Percentiles rank a stretch among this genome's conserved stretches.
phyloP scores from a whole-genome alignment of 768 basidiomycete species.

The Cyclocybe cylindracea region DNA sequence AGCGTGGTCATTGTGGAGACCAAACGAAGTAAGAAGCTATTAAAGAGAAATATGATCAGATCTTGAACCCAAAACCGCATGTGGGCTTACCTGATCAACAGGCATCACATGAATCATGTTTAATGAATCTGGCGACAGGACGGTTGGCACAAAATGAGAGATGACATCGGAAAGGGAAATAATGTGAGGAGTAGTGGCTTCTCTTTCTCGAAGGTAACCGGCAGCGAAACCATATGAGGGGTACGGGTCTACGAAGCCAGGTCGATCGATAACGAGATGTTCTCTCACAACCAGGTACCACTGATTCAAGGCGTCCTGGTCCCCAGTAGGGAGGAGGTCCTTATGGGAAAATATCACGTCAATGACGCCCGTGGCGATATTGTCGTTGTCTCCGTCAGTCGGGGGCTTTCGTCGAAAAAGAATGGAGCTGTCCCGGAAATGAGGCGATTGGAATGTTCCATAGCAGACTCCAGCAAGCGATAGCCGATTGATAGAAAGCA shows the following conservation, averaged over 20 bases:
- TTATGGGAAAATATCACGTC: not conserved
- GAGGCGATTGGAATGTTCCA: not conserved
- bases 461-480: not conserved
- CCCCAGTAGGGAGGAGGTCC: not conserved
- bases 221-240: not conserved
- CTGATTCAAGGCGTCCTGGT: not conserved
- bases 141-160: not conserved
- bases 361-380: not conserved
- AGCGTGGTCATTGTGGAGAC: no score
- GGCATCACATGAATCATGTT: not conserved
- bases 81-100: not conserved
- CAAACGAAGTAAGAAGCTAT: no score
- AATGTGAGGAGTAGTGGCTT: not conserved
- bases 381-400: not conserved
- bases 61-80: not conserved
- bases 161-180: not conserved
- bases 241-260: not conserved
- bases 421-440: not conserved
- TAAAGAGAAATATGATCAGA: not conserved
- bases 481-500: no score
- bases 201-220: not conserved
- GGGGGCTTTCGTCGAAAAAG: not conserved
- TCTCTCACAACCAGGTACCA: not conserved
- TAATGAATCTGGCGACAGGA: not conserved
- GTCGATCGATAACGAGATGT: not conserved